Evolutionary conservation across 176 grass and related monocot species (phyloP).

Genomic region (Oryza brachyantha): DNA sequence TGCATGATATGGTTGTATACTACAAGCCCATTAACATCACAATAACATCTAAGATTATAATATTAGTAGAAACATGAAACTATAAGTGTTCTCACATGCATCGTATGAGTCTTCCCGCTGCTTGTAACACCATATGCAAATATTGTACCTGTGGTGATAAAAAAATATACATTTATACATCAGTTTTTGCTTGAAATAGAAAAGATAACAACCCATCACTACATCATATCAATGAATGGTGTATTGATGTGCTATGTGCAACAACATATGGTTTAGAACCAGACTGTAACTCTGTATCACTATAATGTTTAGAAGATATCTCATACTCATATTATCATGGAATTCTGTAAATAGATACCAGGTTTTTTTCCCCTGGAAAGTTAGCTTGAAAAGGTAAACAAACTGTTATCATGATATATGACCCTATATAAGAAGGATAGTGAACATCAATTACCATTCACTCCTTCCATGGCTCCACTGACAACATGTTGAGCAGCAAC

Average conservation of each 20-base stretch:
- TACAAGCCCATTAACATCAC: background rate
- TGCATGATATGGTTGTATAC: background rate
- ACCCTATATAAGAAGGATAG: background rate
- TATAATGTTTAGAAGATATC: background rate
- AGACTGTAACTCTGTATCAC: background rate
- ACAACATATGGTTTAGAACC: background rate
- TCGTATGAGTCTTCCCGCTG: slow-evolving; percentile 99
- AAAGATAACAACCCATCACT: background rate
- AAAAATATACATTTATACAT: slow-evolving; percentile 7
- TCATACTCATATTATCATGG: background rate
- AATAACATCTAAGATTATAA: background rate
- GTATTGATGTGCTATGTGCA: too few relatives aligned
- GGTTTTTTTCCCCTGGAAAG: background rate
- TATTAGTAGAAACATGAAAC: background rate
- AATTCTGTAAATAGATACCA: slow-evolving; percentile 3
- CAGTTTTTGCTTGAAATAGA: slow-evolving; percentile 22
- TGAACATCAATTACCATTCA: slow-evolving; percentile 79
- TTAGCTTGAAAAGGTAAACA: background rate
- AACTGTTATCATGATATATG: background rate
- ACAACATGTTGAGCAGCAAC: slow-evolving; percentile 98
- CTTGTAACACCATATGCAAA: slow-evolving; percentile 99
- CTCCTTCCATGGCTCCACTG: slow-evolving; percentile 87
- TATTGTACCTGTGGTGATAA: slow-evolving; percentile 75
- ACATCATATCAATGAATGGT: slow-evolving; percentile 2
- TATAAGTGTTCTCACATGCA: slow-evolving; percentile 79